Evolutionary conservation across 2,329 filamentous ascomycete genomes (phyloP).

Genomic region (Remersonia thermophila): DNA sequence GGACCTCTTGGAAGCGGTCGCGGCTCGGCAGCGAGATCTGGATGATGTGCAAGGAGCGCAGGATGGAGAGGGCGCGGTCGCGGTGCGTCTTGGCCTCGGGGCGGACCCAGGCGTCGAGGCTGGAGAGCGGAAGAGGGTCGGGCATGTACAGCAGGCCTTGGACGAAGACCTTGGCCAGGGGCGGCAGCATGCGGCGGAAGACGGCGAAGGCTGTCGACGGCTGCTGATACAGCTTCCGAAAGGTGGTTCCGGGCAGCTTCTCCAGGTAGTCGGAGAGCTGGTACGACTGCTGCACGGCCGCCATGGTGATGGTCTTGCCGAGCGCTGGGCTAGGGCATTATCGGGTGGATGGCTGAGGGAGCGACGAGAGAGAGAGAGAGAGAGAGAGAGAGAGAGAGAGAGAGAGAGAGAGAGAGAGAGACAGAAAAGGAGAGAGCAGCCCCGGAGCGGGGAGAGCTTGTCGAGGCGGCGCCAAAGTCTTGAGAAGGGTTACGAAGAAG

Average conservation of each 20-base stretch:
- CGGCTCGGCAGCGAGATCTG: conserved; percentile 48
- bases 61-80: conserved; percentile 69
- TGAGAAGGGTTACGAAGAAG: too few relatives aligned
- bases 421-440: too few relatives aligned
- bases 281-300: conserved; percentile 37
- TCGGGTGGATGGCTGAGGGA: not conserved
- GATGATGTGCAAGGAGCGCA: conserved; percentile 80
- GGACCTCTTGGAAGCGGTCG: conserved; percentile 56
- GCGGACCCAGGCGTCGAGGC: conserved; percentile 79
- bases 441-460: too few relatives aligned
- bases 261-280: conserved; percentile 83
- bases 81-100: conserved; percentile 54
- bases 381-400: too few relatives aligned
- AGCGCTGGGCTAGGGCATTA: not conserved
- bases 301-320: conserved; percentile 25
- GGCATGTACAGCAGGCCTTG: conserved; percentile 92
- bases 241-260: conserved; percentile 77
- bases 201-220: conserved; percentile 91
- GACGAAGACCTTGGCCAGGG: conserved; percentile 87
- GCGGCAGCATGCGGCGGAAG: conserved; percentile 92
- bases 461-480: too few relatives aligned
- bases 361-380: too few relatives aligned
- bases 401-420: too few relatives aligned
- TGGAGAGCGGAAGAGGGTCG: conserved; percentile 60
- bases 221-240: conserved; percentile 86